phyloP scores from a whole-genome alignment of 2,329 filamentous ascomycete species.

The Xylariales sp. region DNA sequence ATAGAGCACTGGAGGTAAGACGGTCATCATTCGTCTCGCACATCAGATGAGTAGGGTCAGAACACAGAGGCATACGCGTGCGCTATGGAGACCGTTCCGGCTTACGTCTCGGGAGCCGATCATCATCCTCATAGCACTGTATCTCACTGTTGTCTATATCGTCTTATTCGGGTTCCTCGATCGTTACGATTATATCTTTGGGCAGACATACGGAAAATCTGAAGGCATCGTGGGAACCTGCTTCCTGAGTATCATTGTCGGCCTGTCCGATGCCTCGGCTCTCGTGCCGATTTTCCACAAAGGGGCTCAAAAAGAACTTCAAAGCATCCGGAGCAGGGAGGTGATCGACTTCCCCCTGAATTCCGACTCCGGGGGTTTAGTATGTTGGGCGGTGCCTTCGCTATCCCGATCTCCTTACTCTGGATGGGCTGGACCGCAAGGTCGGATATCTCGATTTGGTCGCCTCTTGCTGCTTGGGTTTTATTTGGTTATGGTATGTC shows the following conservation, averaged over 20 bases:
- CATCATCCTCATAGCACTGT: slow-evolving; percentile 37
- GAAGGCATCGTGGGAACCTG: slow-evolving; percentile 33
- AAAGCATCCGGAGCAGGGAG: slow-evolving; percentile 4
- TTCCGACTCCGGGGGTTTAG: slow-evolving; percentile 32
- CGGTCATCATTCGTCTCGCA: slow-evolving; percentile 17
- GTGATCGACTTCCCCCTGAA: slow-evolving; percentile 21
- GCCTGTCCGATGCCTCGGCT: slow-evolving; percentile 25
- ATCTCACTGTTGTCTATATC: slow-evolving; percentile 44
- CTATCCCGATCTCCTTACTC: slow-evolving; percentile 37
- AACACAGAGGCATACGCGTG: slow-evolving; percentile 16
- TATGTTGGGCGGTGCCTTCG: slow-evolving; percentile 32
- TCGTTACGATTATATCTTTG: slow-evolving; percentile 42
- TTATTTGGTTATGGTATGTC: slow-evolving; percentile 33
- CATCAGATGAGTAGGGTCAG: too few species aligned
- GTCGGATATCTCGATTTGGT: slow-evolving; percentile 23
- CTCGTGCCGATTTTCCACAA: slow-evolving; percentile 23
- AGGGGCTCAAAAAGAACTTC: slow-evolving; percentile 19
- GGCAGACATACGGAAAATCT: slow-evolving; percentile 30
- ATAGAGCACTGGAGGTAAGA: slow-evolving; percentile 16
- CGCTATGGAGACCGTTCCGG: slow-evolving; percentile 20
- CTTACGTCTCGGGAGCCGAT: slow-evolving; percentile 32
- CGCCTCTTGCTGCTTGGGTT: slow-evolving; percentile 31
- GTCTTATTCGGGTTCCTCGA: slow-evolving; percentile 45
- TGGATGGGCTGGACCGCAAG: slow-evolving; percentile 42
- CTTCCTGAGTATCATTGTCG: slow-evolving; percentile 35